Percentiles rank a stretch among this genome's conserved stretches.
Conservation (phyloP, 2,329 filamentous ascomycete species). For the Cladosporium cucumerinum region DNA sequence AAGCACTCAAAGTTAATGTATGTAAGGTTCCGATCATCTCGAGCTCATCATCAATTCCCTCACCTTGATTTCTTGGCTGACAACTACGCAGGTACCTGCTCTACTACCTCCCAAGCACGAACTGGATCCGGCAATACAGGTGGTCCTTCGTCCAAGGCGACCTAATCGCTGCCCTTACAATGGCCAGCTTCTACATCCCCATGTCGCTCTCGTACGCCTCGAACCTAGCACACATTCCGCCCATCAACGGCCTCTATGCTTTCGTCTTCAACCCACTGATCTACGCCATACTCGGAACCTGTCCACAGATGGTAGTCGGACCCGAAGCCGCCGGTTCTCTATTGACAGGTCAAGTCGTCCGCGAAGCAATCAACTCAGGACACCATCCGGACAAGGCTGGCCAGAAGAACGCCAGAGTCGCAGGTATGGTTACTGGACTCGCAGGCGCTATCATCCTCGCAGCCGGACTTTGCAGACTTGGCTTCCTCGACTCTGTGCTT, state of each 20-base stretch:
- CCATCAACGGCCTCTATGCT: slow-evolving; percentile 89
- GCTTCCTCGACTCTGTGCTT: slow-evolving; percentile 90
- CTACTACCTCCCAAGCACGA: slow-evolving; percentile 89
- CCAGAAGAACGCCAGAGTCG: slow-evolving; percentile 73
- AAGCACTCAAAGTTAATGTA: slow-evolving; percentile 72
- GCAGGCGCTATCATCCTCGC: slow-evolving; percentile 85
- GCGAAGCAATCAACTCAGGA: slow-evolving; percentile 69
- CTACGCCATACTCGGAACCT: slow-evolving; percentile 87
- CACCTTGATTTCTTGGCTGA: slow-evolving; percentile 1
- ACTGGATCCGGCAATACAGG: slow-evolving; percentile 86
- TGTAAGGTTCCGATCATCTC: slow-evolving; percentile 31
- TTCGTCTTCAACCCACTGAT: slow-evolving; percentile 91
- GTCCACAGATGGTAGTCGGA: slow-evolving; percentile 88
- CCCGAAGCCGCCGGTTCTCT: slow-evolving; percentile 92
- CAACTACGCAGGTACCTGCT: slow-evolving; percentile 66
- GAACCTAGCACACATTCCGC: slow-evolving; percentile 87
- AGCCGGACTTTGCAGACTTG: slow-evolving; percentile 78
- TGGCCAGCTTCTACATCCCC: slow-evolving; percentile 97
- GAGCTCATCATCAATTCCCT: background rate
- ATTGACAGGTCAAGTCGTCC: slow-evolving; percentile 81
- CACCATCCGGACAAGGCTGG: slow-evolving; percentile 63
- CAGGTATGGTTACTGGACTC: slow-evolving; percentile 83
- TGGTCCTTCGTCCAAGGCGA: slow-evolving; percentile 81
- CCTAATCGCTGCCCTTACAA: slow-evolving; percentile 82
- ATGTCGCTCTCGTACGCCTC: slow-evolving; percentile 92